Evolutionary conservation across 768 basidiomycete species (phyloP), one percentile per base, ranked within the genome.

Genomic region (Leucocoprinus sp.): DNA sequence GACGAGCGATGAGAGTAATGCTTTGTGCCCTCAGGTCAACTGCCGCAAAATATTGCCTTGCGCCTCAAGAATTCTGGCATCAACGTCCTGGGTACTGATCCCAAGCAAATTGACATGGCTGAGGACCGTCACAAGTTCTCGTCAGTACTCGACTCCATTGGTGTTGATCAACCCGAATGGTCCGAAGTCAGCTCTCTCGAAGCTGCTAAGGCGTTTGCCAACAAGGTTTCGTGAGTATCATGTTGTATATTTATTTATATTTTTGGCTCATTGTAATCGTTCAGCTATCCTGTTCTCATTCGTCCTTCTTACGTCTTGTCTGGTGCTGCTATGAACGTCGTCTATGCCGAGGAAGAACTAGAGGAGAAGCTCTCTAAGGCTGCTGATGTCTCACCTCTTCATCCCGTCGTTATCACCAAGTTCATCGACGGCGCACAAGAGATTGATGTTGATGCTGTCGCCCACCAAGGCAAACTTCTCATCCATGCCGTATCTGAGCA

Each of bases 81-180:
- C 55, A 93, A 84, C 29, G 95, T 99, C 23, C 77, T 99, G 12
- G 96, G 96, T 41, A 99, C 96, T 15, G 93, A 95, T 61, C 96
- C 96, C 17, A 76, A 80, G 43, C 86, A 82, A 63, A 99, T 99
- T 54, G 96, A 99, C 66, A 91, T 76, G 31, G 96, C 96, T 17
- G 96, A 99, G 64, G 95, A 99, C 65, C 85, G 96, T 49, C 93
- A 98, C 75, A 99, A 99, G 64, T 99, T 99, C 76, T 99, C 95
- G 2, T 85, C 88, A 37, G 84, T 98, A 48, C 81, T 99, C 40
- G 96, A 99, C 62, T 82, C 78, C 54, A 84, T 95, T 54, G 90
- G 89, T 40, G 89, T 99, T 38, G 96, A 98, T 61, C 96, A 99
- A 61, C 96, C 96, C 3, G 86, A 87, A 53, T 98, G 96, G 96